phyloP scores from a whole-genome alignment of 306 rosid genomes.

The Lithocarpus polystachyus region DNA sequence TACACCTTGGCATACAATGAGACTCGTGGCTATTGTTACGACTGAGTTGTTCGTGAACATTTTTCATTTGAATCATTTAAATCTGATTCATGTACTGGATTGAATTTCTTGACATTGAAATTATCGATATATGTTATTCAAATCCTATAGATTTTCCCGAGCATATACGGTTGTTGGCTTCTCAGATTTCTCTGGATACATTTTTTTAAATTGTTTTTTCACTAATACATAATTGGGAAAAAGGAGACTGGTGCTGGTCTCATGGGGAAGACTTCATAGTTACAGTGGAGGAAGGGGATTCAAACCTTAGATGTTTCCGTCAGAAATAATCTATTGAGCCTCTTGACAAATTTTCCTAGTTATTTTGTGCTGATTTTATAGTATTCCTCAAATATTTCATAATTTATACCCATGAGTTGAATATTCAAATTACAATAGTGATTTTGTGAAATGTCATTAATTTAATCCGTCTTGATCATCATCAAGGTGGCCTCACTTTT shows the following conservation, averaged over 20 bases:
- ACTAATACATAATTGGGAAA: neutral
- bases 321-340: no score
- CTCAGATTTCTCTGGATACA: neutral
- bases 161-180: neutral
- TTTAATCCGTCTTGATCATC: neutral
- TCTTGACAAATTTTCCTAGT: no score
- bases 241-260: no score
- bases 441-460: no score
- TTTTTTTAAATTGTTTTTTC: neutral
- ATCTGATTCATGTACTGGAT: conserved; percentile 11
- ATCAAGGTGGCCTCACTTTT: neutral
- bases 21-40: conserved; percentile 23
- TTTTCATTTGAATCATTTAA: conserved; percentile 17
- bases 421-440: no score
- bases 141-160: neutral
- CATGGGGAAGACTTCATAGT: no score
- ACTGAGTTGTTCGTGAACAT: conserved; percentile 31
- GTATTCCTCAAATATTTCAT: neutral
- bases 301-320: no score
- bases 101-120: conserved; percentile 28
- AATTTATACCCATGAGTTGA: neutral
- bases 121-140: conserved; percentile 14
- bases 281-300: no score
- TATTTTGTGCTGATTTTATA: neutral
- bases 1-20: neutral